phyloP scores from a whole-genome alignment of 1,284 basidiomycete species.

The Trichosporon faecale region DNA sequence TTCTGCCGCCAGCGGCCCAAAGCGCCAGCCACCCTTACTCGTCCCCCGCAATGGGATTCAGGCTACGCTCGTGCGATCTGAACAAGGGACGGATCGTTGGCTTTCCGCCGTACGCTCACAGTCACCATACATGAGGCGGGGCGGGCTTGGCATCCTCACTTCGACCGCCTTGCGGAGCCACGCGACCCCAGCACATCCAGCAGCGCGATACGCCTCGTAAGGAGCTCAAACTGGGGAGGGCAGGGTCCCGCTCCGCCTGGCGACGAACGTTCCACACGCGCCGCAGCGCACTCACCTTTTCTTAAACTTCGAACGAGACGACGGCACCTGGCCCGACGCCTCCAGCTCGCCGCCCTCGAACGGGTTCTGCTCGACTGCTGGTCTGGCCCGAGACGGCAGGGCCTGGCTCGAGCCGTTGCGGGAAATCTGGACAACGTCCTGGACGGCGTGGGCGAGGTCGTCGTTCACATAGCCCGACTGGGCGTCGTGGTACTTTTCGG shows the following conservation, averaged over 20 bases:
- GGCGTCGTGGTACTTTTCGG: background rate
- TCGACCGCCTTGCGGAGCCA: background rate
- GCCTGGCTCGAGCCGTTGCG: conserved; percentile 27
- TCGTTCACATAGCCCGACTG: conserved; percentile 19
- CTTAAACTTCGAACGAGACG: conserved; percentile 10
- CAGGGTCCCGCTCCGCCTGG: background rate
- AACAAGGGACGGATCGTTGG: background rate
- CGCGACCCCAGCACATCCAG: background rate
- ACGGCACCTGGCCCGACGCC: conserved; percentile 13
- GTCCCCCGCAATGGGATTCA: background rate
- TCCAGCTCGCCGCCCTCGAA: conserved; percentile 14
- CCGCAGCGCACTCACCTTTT: conserved; percentile 1
- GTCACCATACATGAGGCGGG: background rate
- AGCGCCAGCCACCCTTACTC: background rate
- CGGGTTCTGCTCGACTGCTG: conserved; percentile 17
- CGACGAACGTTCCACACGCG: background rate
- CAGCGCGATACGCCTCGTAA: background rate
- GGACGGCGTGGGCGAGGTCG: conserved; percentile 41
- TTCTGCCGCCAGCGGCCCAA: background rate
- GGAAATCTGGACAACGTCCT: conserved; percentile 46
- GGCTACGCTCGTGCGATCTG: background rate
- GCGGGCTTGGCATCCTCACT: background rate
- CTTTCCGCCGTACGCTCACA: background rate
- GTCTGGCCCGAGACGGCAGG: conserved; percentile 14
- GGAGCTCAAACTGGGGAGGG: background rate